Conservation (phyloP, 129 eudicot genomes). For the Lactuca sativa region DNA sequence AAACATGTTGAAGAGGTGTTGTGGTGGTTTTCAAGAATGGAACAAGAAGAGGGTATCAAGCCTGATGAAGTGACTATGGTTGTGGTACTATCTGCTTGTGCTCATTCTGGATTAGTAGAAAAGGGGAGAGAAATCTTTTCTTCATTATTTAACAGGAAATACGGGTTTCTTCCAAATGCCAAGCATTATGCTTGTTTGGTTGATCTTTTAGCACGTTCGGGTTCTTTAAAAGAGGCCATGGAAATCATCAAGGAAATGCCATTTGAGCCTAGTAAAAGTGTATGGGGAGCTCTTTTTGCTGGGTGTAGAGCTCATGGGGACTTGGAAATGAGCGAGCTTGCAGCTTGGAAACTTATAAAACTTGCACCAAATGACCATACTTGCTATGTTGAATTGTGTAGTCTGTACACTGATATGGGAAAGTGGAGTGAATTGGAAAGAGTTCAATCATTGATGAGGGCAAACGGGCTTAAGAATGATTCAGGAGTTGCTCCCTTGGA, state of each 20-base stretch:
- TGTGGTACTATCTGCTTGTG: conserved; percentile 55
- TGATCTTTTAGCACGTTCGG: conserved; percentile 52
- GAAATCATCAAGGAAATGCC: conserved; percentile 50
- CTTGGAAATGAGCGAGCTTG: conserved; percentile 46
- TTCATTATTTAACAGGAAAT: conserved; percentile 30
- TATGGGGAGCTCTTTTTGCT: conserved; percentile 58
- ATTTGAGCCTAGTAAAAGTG: conserved; percentile 40
- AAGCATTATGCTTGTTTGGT: conserved; percentile 61
- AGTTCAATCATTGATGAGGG: conserved; percentile 47
- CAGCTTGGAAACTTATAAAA: conserved; percentile 57
- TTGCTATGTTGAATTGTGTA: conserved; percentile 44
- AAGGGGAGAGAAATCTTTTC: conserved; percentile 45
- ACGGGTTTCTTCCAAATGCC: conserved; percentile 42
- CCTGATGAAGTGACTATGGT: conserved; percentile 61
- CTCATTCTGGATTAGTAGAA: conserved; percentile 39
- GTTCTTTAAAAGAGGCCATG: conserved; percentile 45
- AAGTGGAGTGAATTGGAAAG: conserved; percentile 49
- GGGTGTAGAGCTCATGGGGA: conserved; percentile 52
- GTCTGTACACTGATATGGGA: conserved; percentile 54
- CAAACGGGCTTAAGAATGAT: conserved; percentile 46
- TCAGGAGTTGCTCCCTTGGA: conserved; percentile 35
- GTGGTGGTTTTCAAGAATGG: conserved; percentile 52
- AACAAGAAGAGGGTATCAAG: conserved; percentile 29
- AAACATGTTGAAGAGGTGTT: conserved; percentile 46
- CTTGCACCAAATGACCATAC: conserved; percentile 42